Conservation (phyloP, 148 eudicot species). For the Heliosperma pusillum region DNA sequence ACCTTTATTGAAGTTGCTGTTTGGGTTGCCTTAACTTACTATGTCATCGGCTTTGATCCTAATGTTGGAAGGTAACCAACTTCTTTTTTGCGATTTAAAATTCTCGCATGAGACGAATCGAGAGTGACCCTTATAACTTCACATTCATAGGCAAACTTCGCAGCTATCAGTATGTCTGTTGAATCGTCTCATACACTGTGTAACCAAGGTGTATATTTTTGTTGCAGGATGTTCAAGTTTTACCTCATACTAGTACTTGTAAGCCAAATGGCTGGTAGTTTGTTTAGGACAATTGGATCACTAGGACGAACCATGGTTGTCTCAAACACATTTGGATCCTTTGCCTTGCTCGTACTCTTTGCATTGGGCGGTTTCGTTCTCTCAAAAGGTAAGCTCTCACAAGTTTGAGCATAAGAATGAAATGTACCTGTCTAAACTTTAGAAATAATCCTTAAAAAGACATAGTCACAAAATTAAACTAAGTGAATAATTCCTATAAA, state of each 20-base stretch:
- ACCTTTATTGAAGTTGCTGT: constrained; percentile 46
- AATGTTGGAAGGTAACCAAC: constrained; percentile 50
- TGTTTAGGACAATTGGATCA: constrained; percentile 56
- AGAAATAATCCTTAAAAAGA: no score
- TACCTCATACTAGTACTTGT: constrained; percentile 49
- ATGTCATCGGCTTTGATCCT: constrained; percentile 74
- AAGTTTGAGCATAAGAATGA: neutral
- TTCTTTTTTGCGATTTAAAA: neutral
- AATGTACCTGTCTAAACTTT: no score
- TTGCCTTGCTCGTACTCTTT: constrained; percentile 42
- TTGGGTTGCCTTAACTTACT: constrained; percentile 53
- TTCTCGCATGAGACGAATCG: no score
- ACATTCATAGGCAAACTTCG: no score
- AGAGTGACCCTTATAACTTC: no score
- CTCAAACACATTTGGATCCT: constrained; percentile 60
- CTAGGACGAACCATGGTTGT: constrained; percentile 56
- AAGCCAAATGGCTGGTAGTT: constrained; percentile 51
- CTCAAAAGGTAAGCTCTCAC: constrained; percentile 43
- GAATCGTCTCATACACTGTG: neutral
- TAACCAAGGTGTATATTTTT: neutral
- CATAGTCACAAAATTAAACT: no score
- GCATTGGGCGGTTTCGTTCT: constrained; percentile 64
- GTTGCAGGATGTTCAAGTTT: constrained; percentile 54
- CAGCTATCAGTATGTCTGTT: no score
- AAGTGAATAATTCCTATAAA: no score